Conservation (phyloP, 768 basidiomycete genomes). For the Naganishia vaughanmartiniae region DNA sequence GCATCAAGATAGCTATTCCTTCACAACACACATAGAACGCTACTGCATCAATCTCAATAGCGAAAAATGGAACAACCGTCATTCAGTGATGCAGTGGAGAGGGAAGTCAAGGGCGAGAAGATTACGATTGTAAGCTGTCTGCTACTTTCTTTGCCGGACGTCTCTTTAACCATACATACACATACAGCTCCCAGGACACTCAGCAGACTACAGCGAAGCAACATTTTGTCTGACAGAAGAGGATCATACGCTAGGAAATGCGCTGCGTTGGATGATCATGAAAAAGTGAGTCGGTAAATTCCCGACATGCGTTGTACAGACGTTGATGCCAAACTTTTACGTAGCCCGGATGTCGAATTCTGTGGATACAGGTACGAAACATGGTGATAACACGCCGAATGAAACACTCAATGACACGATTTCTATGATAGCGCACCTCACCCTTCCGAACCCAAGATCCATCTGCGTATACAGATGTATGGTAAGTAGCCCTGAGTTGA, state of each 20-base stretch:
- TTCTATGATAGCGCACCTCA: slow-evolving; percentile 68
- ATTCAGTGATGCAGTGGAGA: slow-evolving; percentile 21
- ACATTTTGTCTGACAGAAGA: slow-evolving; percentile 92
- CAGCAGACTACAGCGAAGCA: slow-evolving; percentile 76
- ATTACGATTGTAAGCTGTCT: slow-evolving; percentile 45
- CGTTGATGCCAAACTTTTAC: neutral
- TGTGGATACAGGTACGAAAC: slow-evolving; percentile 84
- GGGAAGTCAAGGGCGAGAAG: slow-evolving; percentile 38
- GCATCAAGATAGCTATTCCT: neutral
- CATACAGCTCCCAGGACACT: slow-evolving; percentile 73
- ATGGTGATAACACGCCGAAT: neutral
- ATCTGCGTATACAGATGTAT: slow-evolving; percentile 99
- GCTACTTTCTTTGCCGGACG: neutral
- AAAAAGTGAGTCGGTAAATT: slow-evolving; percentile 72
- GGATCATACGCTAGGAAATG: slow-evolving; percentile 92
- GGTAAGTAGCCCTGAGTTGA: slow-evolving; percentile 60
- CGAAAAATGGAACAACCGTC: slow-evolving; percentile 13
- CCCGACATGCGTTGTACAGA: neutral
- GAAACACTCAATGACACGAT: neutral
- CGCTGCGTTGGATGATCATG: slow-evolving; percentile 97
- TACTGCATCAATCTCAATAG: neutral
- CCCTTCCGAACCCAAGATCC: slow-evolving; percentile 94
- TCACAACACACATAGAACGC: neutral
- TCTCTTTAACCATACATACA: neutral
- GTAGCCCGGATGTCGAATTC: slow-evolving; percentile 92